A percentile compares a stretch with the other conserved stretches of the same genome.
These are phyloP conservation scores for Paramecium sexaurelia DNA, from an alignment of 73 alveolate genomes.

Conservation along the genomic window DNA sequence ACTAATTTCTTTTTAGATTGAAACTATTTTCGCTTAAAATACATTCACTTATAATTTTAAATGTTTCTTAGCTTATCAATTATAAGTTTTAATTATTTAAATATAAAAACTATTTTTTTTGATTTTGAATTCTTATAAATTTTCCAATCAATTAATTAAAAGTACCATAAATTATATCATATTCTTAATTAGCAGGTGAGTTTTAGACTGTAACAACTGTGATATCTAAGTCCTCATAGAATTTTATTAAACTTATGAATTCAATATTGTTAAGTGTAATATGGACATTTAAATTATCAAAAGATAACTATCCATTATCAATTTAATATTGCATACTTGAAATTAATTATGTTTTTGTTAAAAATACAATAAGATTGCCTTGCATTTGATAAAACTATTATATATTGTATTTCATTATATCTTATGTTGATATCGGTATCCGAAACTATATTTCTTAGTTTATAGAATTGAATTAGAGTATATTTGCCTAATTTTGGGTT, in stretches of 20 bases:
- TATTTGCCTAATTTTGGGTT: background rate
- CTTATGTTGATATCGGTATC: background rate
- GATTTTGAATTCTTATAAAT: background rate
- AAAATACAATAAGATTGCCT: background rate
- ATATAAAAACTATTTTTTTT: background rate
- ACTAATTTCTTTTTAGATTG: background rate
- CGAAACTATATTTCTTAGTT: background rate
- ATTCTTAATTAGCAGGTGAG: background rate
- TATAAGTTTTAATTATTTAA: background rate
- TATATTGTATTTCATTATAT: background rate
- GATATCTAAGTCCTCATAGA: background rate
- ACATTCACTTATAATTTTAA: background rate
- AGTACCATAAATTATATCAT: background rate
- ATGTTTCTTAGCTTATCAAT: background rate
- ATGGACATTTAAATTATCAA: background rate
- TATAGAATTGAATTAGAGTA: background rate
- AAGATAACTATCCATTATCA: background rate
- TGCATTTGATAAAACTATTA: background rate
- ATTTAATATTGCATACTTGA: background rate
- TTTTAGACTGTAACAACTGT: background rate
- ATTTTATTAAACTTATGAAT: background rate
- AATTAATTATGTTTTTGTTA: background rate
- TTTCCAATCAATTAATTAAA: background rate
- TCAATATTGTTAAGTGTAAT: background rate
- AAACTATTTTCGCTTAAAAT: background rate